Evolutionary conservation across 163 green algal genomes (phyloP).

Genomic region (Trebouxiophyceae sp.): DNA sequence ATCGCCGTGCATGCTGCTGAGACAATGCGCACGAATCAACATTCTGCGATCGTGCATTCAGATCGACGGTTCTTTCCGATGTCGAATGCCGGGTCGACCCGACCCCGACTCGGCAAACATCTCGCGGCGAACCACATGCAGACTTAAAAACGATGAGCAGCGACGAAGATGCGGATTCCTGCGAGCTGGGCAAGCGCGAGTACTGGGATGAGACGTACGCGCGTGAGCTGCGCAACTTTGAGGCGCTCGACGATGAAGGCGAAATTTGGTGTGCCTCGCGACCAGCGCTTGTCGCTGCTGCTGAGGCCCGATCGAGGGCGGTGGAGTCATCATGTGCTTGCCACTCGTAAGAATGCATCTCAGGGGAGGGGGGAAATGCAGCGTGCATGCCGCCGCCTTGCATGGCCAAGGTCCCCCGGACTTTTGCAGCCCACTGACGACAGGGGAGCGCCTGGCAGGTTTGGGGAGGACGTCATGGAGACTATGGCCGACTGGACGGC

Average conservation of each 20-base stretch:
- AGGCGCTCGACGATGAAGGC: conserved; percentile 15
- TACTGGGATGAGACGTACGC: conserved; percentile 25
- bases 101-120: too few relatives aligned
- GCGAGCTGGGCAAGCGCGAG: conserved; percentile 13
- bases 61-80: too few relatives aligned
- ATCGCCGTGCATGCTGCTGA: too few relatives aligned
- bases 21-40: too few relatives aligned
- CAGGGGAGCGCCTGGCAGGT: conserved; percentile 7
- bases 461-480: conserved; percentile 33
- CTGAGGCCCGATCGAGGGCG: neutral
- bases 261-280: conserved; percentile 23
- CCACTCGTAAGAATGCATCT: neutral
- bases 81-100: too few relatives aligned
- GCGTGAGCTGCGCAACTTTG: conserved; percentile 14
- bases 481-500: conserved; percentile 10
- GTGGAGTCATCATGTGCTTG: neutral
- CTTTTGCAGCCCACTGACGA: neutral
- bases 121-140: too few relatives aligned
- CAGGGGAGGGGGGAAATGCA: neutral
- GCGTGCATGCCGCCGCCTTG: too few relatives aligned
- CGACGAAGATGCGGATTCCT: conserved; percentile 3
- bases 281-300: neutral
- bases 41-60: too few relatives aligned
- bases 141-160: neutral
- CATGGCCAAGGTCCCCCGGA: too few relatives aligned